A percentile compares a stretch with the other conserved stretches of the same genome.
Evolutionary conservation across 2,329 filamentous ascomycete genomes (phyloP).

Genomic region (Fusarium avenaceum): DNA sequence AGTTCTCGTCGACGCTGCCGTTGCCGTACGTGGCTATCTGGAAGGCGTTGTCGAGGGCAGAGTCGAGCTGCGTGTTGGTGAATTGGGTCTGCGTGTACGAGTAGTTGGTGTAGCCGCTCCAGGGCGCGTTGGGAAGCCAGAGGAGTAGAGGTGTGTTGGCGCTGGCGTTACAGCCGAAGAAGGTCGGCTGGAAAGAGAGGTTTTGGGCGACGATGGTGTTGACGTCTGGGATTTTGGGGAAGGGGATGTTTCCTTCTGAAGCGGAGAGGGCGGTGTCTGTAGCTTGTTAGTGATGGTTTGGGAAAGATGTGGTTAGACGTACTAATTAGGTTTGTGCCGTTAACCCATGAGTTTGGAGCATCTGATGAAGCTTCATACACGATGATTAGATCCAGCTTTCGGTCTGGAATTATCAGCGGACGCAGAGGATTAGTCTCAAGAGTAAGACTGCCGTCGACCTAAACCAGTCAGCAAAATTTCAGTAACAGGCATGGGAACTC

Average conservation of each 20-base stretch:
- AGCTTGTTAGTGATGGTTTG: not conserved
- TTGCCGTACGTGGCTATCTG: slow-evolving; percentile 84
- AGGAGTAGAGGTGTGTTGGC: slow-evolving; percentile 45
- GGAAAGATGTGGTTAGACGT: not conserved
- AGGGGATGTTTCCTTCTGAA: slow-evolving; percentile 46
- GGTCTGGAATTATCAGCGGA: slow-evolving; percentile 48
- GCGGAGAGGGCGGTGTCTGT: slow-evolving; percentile 40
- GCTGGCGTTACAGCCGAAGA: slow-evolving; percentile 49
- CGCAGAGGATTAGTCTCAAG: slow-evolving; percentile 52
- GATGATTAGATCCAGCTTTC: slow-evolving; percentile 50
- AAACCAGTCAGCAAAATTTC: not conserved
- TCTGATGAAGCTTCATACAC: slow-evolving; percentile 52
- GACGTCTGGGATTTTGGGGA: slow-evolving; percentile 48
- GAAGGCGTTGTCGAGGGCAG: slow-evolving; percentile 74
- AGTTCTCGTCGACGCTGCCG: slow-evolving; percentile 75
- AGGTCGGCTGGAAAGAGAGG: slow-evolving; percentile 47
- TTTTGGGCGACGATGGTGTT: slow-evolving; percentile 47
- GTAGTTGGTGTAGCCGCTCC: slow-evolving; percentile 49
- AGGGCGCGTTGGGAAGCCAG: slow-evolving; percentile 51
- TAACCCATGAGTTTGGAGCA: slow-evolving; percentile 45
- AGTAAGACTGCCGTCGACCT: slow-evolving; percentile 51
- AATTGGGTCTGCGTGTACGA: slow-evolving; percentile 44
- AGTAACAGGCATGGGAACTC: accelerated
- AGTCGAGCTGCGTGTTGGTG: slow-evolving; percentile 44
- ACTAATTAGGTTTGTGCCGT: slow-evolving; percentile 49